Evolutionary conservation across 129 eudicot genomes (phyloP).

Genomic region (carrot (Daucus carota)): DH1_v3.0 NC_030381.2:2602501-2603000

Average conservation of each 20-base stretch:
- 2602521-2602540: constrained; percentile 18
- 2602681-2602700: constrained; percentile 10
- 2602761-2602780: background rate
- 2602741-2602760: background rate
- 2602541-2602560: constrained; percentile 29
- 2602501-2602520: constrained; percentile 16
- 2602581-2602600: background rate
- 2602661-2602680: constrained; percentile 20
- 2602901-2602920: too few relatives aligned
- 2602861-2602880: too few relatives aligned
- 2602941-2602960: too few relatives aligned
- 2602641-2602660: constrained; percentile 29
- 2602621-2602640: constrained; percentile 23
- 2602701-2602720: constrained; percentile 7
- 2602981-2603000: too few relatives aligned
- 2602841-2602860: too few relatives aligned
- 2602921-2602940: too few relatives aligned
- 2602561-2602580: constrained; percentile 16
- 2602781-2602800: background rate
- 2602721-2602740: constrained; percentile 2
- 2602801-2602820: too few relatives aligned
- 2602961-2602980: too few relatives aligned
- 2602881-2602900: too few relatives aligned
- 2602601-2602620: constrained; percentile 14
- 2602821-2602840: too few relatives aligned